Evolutionary conservation across 352 stramenopile species (phyloP), one percentile per base, ranked within the genome.

Genomic region (Pythium brassicae): DNA sequence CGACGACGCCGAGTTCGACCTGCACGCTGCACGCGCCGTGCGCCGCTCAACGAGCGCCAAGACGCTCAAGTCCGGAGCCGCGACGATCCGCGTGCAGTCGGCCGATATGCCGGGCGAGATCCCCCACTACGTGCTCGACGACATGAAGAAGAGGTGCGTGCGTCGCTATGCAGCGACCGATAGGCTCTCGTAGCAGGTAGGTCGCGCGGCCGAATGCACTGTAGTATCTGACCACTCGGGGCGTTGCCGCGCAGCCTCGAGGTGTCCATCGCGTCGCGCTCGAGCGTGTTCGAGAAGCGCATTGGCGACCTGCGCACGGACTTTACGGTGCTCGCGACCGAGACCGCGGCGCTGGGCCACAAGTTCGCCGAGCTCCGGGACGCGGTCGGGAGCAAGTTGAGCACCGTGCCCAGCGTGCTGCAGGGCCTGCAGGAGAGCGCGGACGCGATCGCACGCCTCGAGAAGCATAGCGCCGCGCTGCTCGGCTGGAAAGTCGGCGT

Each of bases 381-480:
- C 25, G 50, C 65, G 1, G 72, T 88, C 15, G 40, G 64, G 7
- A 48, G 48, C 25, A 82, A 74, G 39, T 72, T 72, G 51, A 72
- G 37, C 20, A 52, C 52, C 29, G 57, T 63, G 1, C 34, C 65
- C 3, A 46, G 52, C 6, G 53, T 80, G 10, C 50, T 79, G 22
- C 66, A 72, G 26, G 71, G 58, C 26, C 59, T 84, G 0, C 61
- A 70, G 20, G 76, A 83, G 22, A 71, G 78, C 27, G 50, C 66
- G 26, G 74, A 85, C 14, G 77, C 78, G 23, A 86, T 91, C 40
- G 59, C 65, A 42, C 75, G 83, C 46, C 69, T 93, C 14, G 83
- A 93, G 53, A 82, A 87, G 60, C 78, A 91, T 50, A 89, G 79
- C 53, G 71, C 70, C 8, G 72, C 75, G 29, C 47, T 91, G 37